Conservation (phyloP, 768 basidiomycete species). For the Amanita molliuscula region DNA sequence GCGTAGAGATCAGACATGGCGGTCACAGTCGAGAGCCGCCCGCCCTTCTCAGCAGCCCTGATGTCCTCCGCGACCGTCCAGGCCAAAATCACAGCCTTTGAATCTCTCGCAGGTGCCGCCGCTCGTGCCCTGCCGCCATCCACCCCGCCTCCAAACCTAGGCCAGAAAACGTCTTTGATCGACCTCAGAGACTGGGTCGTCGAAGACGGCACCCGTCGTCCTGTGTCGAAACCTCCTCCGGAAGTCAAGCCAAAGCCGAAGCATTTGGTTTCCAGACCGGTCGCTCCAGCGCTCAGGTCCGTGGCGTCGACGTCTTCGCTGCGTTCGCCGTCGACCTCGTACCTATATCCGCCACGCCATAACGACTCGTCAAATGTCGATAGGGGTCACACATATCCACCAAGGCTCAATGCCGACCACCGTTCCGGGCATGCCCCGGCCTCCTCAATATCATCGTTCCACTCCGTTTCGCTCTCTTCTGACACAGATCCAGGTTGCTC, state of each 20-base stretch:
- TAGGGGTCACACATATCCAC: conserved; percentile 48
- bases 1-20: conserved; percentile 52
- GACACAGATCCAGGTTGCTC: conserved; percentile 37
- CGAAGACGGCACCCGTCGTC: conserved; percentile 55
- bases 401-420: conserved; percentile 23
- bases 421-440: conserved; percentile 43
- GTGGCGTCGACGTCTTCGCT: conserved; percentile 25
- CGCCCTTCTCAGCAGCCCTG: neutral
- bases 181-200: conserved; percentile 70
- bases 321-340: conserved; percentile 11
- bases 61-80: conserved; percentile 41
- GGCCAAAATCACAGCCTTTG: conserved; percentile 56
- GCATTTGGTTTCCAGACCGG: conserved; percentile 12
- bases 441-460: conserved; percentile 75
- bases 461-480: conserved; percentile 73
- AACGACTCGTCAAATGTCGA: conserved; percentile 46
- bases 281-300: conserved; percentile 26
- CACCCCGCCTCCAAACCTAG: conserved; percentile 38
- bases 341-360: conserved; percentile 23
- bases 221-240: conserved; percentile 39
- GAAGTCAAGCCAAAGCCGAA: conserved; percentile 20
- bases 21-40: conserved; percentile 8
- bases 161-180: conserved; percentile 50
- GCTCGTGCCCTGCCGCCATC: too few relatives aligned
- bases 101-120: conserved; percentile 42